Conservation (phyloP, 768 basidiomycete species). For the Leccinellum albellum region DNA sequence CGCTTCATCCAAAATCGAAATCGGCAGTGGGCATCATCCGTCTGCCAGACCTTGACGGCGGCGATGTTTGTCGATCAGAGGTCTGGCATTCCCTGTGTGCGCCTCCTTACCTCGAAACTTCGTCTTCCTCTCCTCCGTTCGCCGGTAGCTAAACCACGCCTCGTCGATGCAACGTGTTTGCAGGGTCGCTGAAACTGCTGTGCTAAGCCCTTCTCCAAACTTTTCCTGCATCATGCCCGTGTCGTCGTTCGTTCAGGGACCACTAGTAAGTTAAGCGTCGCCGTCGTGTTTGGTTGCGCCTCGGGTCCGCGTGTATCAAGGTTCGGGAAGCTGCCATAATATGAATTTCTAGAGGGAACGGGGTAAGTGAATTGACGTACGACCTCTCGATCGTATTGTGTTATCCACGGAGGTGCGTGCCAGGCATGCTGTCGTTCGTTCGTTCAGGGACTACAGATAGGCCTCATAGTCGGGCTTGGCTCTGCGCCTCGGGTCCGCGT, state of each 20-base stretch:
- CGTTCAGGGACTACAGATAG: background rate
- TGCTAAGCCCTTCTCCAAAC: background rate
- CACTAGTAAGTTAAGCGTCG: background rate
- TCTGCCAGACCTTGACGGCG: background rate
- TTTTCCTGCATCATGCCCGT: background rate
- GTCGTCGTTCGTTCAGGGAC: background rate
- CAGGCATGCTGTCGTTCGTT: background rate
- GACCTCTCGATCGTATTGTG: background rate
- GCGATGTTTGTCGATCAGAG: background rate
- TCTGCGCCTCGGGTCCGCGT: constrained; percentile 6
- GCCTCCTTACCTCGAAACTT: background rate
- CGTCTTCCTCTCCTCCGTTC: background rate
- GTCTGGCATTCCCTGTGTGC: background rate
- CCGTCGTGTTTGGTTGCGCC: background rate
- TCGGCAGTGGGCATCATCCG: background rate
- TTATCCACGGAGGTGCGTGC: background rate
- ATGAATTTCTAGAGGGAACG: background rate
- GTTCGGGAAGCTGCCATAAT: background rate
- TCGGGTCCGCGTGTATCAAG: background rate
- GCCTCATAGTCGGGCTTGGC: background rate
- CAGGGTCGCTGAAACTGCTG: constrained; percentile 15
- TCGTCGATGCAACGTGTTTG: constrained; percentile 25
- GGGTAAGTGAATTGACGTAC: background rate
- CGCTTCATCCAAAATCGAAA: background rate
- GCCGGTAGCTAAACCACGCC: constrained; percentile 8